A percentile compares a stretch with the other conserved stretches of the same genome.
Conservation (phyloP, 2,329 filamentous ascomycete species). For the Aotearoamyces nothofagi region DNA sequence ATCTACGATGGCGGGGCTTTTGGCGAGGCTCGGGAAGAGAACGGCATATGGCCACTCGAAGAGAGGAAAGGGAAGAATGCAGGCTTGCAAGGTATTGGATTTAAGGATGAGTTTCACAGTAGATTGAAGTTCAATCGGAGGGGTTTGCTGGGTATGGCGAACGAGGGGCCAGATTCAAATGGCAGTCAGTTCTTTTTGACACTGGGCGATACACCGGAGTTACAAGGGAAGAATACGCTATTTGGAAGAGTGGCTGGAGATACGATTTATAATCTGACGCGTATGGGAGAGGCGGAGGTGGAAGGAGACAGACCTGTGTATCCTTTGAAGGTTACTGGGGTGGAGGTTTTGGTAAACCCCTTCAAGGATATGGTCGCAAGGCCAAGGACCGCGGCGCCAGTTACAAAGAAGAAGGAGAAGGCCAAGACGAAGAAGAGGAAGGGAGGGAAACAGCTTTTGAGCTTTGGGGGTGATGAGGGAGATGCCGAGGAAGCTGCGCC, state of each 20-base stretch:
- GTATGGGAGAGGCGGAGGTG: conserved; percentile 80
- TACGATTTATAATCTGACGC: conserved; percentile 89
- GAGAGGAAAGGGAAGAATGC: conserved; percentile 46
- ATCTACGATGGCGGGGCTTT: conserved; percentile 79
- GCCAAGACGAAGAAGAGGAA: conserved; percentile 55
- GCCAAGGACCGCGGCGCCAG: conserved; percentile 37
- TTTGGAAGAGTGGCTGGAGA: conserved; percentile 88
- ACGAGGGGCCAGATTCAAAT: conserved; percentile 71
- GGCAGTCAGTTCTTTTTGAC: conserved; percentile 97
- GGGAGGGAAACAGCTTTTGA: conserved; percentile 59
- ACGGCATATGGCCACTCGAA: conserved; percentile 37
- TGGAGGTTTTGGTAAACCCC: conserved; percentile 68
- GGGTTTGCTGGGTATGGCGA: conserved; percentile 91
- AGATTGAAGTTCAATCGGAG: conserved; percentile 85
- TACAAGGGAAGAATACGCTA: conserved; percentile 81
- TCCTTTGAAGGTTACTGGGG: conserved; percentile 58
- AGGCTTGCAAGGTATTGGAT: conserved; percentile 41
- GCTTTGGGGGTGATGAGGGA: conserved; percentile 52
- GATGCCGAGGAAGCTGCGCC: conserved; percentile 40
- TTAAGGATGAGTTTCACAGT: conserved; percentile 80
- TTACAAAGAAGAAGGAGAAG: conserved; percentile 26
- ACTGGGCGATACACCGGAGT: conserved; percentile 66
- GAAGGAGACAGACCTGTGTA: conserved; percentile 77
- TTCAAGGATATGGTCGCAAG: conserved; percentile 70
- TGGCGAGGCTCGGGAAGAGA: conserved; percentile 23